Evolutionary conservation across 176 grass and related monocot species (phyloP).

Genomic region (Cenchrus purpureus): DNA sequence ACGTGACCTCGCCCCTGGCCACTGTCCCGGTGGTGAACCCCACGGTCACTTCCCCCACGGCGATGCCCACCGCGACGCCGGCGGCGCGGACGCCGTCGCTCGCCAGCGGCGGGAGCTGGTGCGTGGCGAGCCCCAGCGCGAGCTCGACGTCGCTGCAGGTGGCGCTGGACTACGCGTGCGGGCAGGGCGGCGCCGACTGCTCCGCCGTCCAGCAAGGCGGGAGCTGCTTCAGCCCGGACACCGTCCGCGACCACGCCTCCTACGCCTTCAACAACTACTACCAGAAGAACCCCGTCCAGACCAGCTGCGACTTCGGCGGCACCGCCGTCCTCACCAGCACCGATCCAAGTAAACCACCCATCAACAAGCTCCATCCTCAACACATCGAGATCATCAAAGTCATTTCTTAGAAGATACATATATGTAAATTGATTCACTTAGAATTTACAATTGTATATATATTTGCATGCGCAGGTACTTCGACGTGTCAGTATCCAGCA

Average conservation of each 20-base stretch:
- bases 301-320: conserved; percentile 84
- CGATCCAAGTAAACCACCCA: conserved; percentile 66
- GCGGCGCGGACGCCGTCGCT: conserved; percentile 38
- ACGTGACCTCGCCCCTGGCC: conserved; percentile 64
- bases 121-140: conserved; percentile 68
- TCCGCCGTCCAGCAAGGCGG: conserved; percentile 63
- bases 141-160: conserved; percentile 67
- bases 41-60: conserved; percentile 39
- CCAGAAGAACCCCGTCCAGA: conserved; percentile 66
- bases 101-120: conserved; percentile 69
- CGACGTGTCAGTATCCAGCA: conserved; percentile 58
- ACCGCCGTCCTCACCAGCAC: conserved; percentile 57
- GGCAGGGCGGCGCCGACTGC: conserved; percentile 70
- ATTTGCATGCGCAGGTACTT: conserved; percentile 40
- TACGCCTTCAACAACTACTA: conserved; percentile 92
- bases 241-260: conserved; percentile 74
- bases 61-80: conserved; percentile 41
- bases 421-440: too few species aligned
- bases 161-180: conserved; percentile 83
- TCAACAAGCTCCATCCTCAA: background rate
- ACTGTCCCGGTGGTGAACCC: conserved; percentile 56
- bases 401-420: background rate
- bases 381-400: background rate
- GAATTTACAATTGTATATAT: too few species aligned
- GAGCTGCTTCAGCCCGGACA: conserved; percentile 76